Conservation (phyloP, 1,139 yeast genomes). For the Pichia cactophila region DNA sequence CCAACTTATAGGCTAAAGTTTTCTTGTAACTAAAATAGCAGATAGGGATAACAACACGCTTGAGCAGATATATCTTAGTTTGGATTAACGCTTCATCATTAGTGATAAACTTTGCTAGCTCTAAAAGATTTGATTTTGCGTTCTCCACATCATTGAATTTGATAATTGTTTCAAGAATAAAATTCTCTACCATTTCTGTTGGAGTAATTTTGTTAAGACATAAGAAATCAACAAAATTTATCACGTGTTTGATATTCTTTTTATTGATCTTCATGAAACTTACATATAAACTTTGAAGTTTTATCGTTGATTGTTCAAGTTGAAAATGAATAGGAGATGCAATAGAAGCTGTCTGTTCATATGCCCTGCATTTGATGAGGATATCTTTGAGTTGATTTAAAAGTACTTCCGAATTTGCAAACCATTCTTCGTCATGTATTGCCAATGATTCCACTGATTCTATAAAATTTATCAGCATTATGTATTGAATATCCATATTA, state of each 20-base stretch:
- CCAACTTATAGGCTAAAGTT: slow-evolving; percentile 43
- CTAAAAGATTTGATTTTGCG: slow-evolving; percentile 46
- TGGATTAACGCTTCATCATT: slow-evolving; percentile 37
- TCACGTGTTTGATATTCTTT: slow-evolving; percentile 34
- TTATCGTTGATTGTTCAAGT: slow-evolving; percentile 63
- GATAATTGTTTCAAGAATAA: slow-evolving; percentile 51
- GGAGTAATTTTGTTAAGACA: slow-evolving; percentile 42
- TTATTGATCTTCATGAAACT: slow-evolving; percentile 32
- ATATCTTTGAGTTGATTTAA: slow-evolving; percentile 34
- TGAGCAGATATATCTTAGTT: slow-evolving; percentile 58
- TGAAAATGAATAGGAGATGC: slow-evolving; percentile 63
- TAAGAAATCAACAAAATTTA: slow-evolving; percentile 43
- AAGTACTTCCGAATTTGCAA: slow-evolving; percentile 43
- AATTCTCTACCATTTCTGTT: slow-evolving; percentile 46
- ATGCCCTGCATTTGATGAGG: slow-evolving; percentile 37
- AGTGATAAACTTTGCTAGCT: slow-evolving; percentile 42
- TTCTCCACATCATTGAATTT: slow-evolving; percentile 39
- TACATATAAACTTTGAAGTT: slow-evolving; percentile 51
- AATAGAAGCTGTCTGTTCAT: slow-evolving; percentile 37
- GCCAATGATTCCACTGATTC: slow-evolving; percentile 54
- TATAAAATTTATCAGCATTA: slow-evolving; percentile 63
- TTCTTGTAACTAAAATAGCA: slow-evolving; percentile 55
- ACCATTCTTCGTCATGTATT: slow-evolving; percentile 54
- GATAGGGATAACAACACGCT: slow-evolving; percentile 57
- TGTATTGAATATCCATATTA: slow-evolving; percentile 46